Percentiles rank a stretch among this genome's conserved stretches.
Conservation (phyloP, 768 basidiomycete species). For the Panaeolus papilionaceus region DNA sequence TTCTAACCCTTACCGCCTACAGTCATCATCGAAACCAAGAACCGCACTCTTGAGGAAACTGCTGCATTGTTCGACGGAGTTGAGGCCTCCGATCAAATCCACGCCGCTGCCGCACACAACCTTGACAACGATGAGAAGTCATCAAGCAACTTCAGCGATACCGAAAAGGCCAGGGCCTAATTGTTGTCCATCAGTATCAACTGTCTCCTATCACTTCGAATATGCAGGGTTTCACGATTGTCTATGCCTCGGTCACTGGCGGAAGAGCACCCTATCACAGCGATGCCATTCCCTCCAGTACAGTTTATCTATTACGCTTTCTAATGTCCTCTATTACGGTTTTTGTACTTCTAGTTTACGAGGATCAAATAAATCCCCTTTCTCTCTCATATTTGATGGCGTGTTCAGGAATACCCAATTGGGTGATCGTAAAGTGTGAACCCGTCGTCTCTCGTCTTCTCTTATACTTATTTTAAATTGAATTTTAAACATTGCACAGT, state of each 20-base stretch:
- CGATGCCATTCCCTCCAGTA: neutral
- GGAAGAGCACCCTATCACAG: neutral
- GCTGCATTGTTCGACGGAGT: slow-evolving; percentile 81
- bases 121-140: slow-evolving; percentile 40
- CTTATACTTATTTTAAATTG: neutral
- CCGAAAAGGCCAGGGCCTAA: slow-evolving; percentile 26
- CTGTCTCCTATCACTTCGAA: neutral
- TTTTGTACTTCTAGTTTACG: slow-evolving; percentile 11
- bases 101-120: slow-evolving; percentile 32
- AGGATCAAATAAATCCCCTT: neutral
- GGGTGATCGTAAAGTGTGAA: neutral
- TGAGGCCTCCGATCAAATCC: slow-evolving; percentile 48
- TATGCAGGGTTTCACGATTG: neutral
- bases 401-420: neutral
- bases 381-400: neutral
- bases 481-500: no score
- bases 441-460: neutral
- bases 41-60: slow-evolving; percentile 81
- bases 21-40: slow-evolving; percentile 74
- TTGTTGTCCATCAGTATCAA: slow-evolving; percentile 12
- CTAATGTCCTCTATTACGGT: neutral
- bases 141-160: slow-evolving; percentile 40
- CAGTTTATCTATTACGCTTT: neutral
- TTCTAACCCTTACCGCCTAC: slow-evolving; percentile 13
- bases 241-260: neutral